Evolutionary conservation across 1,139 yeast genomes (phyloP), one percentile per base, ranked within the genome.

Genomic region (Yamadazyma songkhlaensis): DNA sequence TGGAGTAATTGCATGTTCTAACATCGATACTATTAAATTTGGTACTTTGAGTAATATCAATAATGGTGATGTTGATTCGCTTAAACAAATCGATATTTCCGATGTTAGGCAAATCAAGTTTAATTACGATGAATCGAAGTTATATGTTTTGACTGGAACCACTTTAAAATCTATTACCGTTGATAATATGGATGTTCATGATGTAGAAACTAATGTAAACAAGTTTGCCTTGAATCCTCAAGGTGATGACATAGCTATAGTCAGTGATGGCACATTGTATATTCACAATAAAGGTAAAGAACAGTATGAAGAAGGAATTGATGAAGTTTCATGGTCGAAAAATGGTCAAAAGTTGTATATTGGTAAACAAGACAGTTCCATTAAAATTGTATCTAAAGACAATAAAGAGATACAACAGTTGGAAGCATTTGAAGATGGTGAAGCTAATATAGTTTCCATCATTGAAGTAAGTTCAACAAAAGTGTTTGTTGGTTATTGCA

Each of bases 1-100:
- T 14, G 50, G 54, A 6, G 39, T 54, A 20, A 56, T 60, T 42
- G 72, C 67, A 9, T 57, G 59, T 25, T 64, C 74, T n/a, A 60
- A 67, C 43, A 49, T 59, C 10, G 38, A 45, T 4, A 8, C 27
- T 37, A 25, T 45, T 57, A 38, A 45, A 39, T 24, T 44, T 41
- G 43, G 50, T 36, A 13, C 28, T 30, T 25, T 40, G 37, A 10
- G 6, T 1, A 37, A 40, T 22, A 35, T 50, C 26, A 43, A 43
- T 30, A 27, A 36, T 9, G 40, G 35, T 4, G 33, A 46, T 11
- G 15, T 45, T 3, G 35, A 29, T 3, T 22, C 39, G 1, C 27
- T 40, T 9, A 41, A 35, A 4, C 26, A 31, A 0, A 31, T 51
- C 6, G 48, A 35, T 10, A 34, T 42, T 9, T 31, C 35, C 29